Percentiles rank a stretch among this genome's conserved stretches.
Conservation (phyloP, 1,139 yeast genomes). For the Zhuliangozyma parablackwelliae region DNA sequence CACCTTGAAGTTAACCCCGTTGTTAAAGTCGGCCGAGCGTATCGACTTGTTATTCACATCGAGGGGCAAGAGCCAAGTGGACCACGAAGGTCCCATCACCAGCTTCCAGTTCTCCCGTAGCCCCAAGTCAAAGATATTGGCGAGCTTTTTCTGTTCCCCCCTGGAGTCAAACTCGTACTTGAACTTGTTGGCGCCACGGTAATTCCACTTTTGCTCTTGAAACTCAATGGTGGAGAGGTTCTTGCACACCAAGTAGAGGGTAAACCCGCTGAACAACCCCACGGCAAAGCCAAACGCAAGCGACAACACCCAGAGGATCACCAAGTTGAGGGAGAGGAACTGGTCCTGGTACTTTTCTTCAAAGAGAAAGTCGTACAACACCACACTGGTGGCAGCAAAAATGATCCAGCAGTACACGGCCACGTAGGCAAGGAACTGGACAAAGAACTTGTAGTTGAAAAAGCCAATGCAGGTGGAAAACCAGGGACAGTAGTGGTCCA, state of each 20-base stretch:
- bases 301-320: conserved; percentile 57
- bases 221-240: conserved; percentile 84
- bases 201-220: conserved; percentile 48
- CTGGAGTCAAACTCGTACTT: conserved; percentile 37
- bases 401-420: conserved; percentile 43
- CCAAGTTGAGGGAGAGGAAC: conserved; percentile 54
- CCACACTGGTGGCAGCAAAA: conserved; percentile 32
- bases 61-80: conserved; percentile 73
- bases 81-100: conserved; percentile 66
- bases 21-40: conserved; percentile 23
- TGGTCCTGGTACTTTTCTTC: conserved; percentile 33
- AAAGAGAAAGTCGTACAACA: conserved; percentile 49
- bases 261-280: conserved; percentile 53
- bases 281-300: conserved; percentile 64
- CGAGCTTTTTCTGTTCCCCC: conserved; percentile 29
- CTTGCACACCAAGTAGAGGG: conserved; percentile 51
- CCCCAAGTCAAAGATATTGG: conserved; percentile 79
- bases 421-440: conserved; percentile 66
- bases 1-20: conserved; percentile 51
- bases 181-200: conserved; percentile 33
- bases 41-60: conserved; percentile 19
- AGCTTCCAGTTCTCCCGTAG: conserved; percentile 52
- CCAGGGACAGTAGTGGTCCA: conserved; percentile 99
- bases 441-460: conserved; percentile 67
- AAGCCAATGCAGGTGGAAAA: conserved; percentile 86